Evolutionary conservation across 1,139 yeast species (phyloP), one percentile per base, ranked within the genome.

Genomic region (Yamadazyma jaroonii): DNA sequence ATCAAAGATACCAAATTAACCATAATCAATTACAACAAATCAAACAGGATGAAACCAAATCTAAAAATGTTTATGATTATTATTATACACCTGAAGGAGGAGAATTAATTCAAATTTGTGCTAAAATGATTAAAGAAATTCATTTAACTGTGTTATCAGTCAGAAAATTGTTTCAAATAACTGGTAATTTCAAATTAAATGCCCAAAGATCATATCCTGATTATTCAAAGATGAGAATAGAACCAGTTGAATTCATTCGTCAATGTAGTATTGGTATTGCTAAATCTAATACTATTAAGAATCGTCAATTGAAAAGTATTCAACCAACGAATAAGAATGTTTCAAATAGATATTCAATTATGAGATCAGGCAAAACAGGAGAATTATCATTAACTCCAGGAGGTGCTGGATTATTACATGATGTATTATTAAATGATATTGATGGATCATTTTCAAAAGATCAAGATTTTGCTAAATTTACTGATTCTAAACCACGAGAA

Each of bases 151-250:
- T 61, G 59, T 64, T 47, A 38, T 83, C 72, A 35, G 58, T 71
- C 25, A 56, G 62, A 45, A 66, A 56, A 45, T 58, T 63, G 37
- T 62, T 61, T 29, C 75, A 77, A 17, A 59, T 77, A 29, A 77
- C 84, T 15, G 90, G 94, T 17, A 94, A 87, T 53, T 85, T 86
- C 58, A 78, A 77, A 50, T 63, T 88, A 38, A 79, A 82, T 25
- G 57, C 72, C 2, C 81, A 78, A 37, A 68, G 94, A 47, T 71
- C 80, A 23, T 87, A 86, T 53, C 87, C 92, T 1, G 89, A 88
- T 55, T 86, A 86, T 47, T 56, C 72, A 7, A 59, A 58, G 29
- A 74, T 81, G 62, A 67, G 71, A 43, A 71, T 84, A 5, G 72
- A 79, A n/a, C 81, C 89, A 0, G 73, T 67, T 11, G 74, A 70